Conservation (phyloP, 108 stramenopile species). For the Cyclotella distinguenda region DNA sequence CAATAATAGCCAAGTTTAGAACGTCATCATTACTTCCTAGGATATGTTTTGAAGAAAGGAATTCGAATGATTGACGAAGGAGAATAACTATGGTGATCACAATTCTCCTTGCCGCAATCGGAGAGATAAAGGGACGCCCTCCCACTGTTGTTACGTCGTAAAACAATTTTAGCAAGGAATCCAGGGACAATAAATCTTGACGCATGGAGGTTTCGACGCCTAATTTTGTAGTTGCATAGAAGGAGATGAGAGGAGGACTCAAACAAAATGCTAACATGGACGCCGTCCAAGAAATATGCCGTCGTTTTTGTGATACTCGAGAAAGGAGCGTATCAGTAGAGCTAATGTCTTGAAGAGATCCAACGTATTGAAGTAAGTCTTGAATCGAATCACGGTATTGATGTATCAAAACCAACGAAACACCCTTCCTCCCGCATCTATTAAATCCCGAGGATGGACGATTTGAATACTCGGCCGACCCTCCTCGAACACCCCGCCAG, state of each 20-base stretch:
- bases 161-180: background rate
- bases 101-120: slow-evolving; percentile 11
- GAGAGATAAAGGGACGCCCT: slow-evolving; percentile 1
- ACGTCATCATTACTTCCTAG: too few species aligned
- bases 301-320: background rate
- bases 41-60: background rate
- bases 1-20: too few species aligned
- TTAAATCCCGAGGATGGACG: too few species aligned
- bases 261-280: slow-evolving; percentile 30
- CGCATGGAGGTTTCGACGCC: slow-evolving; percentile 13
- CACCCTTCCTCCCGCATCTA: slow-evolving; percentile 19
- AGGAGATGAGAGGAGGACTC: slow-evolving; percentile 25
- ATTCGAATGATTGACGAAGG: slow-evolving; percentile 21
- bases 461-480: background rate
- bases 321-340: background rate
- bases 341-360: background rate
- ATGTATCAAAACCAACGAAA: slow-evolving; percentile 9
- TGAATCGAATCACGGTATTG: background rate
- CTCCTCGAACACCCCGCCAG: slow-evolving; percentile 34
- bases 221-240: slow-evolving; percentile 5
- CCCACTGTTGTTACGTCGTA: background rate
- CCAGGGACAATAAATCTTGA: slow-evolving; percentile 23
- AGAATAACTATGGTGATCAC: slow-evolving; percentile 18
- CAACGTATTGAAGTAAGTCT: background rate
- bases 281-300: slow-evolving; percentile 1